Evolutionary conservation across 352 stramenopile genomes (phyloP), one percentile per base, ranked within the genome.

Genomic region (Pilasporangium apinafurcum): DNA sequence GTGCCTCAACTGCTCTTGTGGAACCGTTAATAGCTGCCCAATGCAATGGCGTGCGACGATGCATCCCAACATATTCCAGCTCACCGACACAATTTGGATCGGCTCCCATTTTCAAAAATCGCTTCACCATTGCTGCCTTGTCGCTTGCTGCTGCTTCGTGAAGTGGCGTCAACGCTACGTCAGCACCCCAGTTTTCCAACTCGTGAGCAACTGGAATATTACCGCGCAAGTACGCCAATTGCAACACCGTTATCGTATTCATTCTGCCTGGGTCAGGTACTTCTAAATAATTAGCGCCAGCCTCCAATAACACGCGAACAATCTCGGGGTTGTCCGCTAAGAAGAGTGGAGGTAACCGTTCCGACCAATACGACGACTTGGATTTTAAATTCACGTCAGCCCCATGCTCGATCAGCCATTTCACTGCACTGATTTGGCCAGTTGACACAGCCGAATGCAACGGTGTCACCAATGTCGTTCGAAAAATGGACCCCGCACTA

Each of bases 131-230:
- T 14, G 59, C 60, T 1, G 80, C 32, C 37, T 89, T 69, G 7
- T 74, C 78, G 3, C 59, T 61, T 18, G 74, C 80, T 0, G 72
- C 66, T 14, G 75, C 69, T 26, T 83, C 74, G 21, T 92, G 80
- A 17, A 92, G 54, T n/a, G 80, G 80, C 8, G 80, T 92, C 25
- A 92, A 62, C 8, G 77, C 80, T 64, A 82, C 38, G 87, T 83
- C 4, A 65, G 66, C 37, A 84, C 75, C 2, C 74, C 80, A 45
- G 65, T 78, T 53, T 47, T 91, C 78, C 5, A 91, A 51, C 38
- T 83, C 68, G 4, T 73, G 55, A 0, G 62, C 78, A 1, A 88
- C 71, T 7, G 78, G 60, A 26, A 81, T 81, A 38, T 83, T 85
- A 8, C 64, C 75, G 28, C 68, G 57, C 44, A 91, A 52, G 33